phyloP scores from a whole-genome alignment of 1,139 yeast genomes.

The Scheffersomyces parashehatae region DNA sequence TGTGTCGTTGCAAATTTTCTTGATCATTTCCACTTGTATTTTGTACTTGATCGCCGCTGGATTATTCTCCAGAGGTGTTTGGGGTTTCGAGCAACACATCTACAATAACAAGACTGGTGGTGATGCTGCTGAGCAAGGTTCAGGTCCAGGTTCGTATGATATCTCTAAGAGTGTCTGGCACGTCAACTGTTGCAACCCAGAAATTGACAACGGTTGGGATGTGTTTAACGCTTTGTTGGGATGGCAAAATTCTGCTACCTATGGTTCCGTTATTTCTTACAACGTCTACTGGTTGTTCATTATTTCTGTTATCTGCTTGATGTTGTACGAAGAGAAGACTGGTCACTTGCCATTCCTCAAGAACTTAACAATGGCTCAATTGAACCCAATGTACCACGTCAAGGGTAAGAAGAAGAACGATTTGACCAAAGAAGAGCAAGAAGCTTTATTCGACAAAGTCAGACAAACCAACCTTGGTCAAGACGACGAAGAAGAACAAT shows the following conservation, averaged over 20 bases:
- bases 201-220: conserved; percentile 89
- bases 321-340: conserved; percentile 71
- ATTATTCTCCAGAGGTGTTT: conserved; percentile 83
- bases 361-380: conserved; percentile 49
- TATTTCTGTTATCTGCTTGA: conserved; percentile 52
- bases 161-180: conserved; percentile 81
- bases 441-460: conserved; percentile 51
- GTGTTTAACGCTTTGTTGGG: conserved; percentile 83
- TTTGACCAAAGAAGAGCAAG: conserved; percentile 52
- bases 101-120: conserved; percentile 73
- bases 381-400: conserved; percentile 73
- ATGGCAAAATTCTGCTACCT: conserved; percentile 91
- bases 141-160: conserved; percentile 92
- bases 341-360: conserved; percentile 64
- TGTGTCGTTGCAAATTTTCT: conserved; percentile 75
- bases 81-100: conserved; percentile 74
- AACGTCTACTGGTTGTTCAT: conserved; percentile 78
- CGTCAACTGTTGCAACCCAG: conserved; percentile 92
- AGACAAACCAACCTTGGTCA: conserved; percentile 24
- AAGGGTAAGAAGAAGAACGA: conserved; percentile 68
- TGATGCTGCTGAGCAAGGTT: conserved; percentile 86
- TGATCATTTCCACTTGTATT: conserved; percentile 78
- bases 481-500: conserved; percentile 24
- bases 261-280: conserved; percentile 82
- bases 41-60: conserved; percentile 87